Evolutionary conservation across 2,329 filamentous ascomycete species (phyloP).

Genomic region (Fusarium palustre): DNA sequence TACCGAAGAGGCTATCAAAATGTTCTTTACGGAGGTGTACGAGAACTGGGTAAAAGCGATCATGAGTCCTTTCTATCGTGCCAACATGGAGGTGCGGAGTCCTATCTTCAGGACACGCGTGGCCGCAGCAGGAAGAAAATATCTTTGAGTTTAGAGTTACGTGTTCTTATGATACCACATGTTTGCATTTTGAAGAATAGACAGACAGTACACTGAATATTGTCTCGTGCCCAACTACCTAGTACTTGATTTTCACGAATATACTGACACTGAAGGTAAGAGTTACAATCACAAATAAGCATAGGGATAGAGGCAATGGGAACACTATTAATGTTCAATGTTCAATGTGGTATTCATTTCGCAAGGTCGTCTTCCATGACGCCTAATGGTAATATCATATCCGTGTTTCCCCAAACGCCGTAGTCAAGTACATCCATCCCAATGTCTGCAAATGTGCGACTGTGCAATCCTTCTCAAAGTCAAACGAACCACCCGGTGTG

Average conservation of each 20-base stretch:
- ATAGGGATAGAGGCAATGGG: background rate
- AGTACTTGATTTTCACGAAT: too few relatives aligned
- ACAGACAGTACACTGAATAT: background rate
- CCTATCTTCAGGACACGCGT: slow-evolving; percentile 87
- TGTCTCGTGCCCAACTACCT: too few relatives aligned
- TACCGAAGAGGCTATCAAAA: slow-evolving; percentile 94
- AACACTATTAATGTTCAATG: slow-evolving; percentile 22
- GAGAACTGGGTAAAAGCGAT: slow-evolving; percentile 96
- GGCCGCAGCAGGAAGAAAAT: slow-evolving; percentile 90
- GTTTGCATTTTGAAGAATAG: slow-evolving; percentile 22
- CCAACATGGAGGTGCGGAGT: slow-evolving; percentile 87
- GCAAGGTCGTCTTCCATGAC: slow-evolving; percentile 52
- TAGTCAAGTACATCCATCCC: slow-evolving; percentile 45
- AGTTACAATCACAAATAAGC: background rate
- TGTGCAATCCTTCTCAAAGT: slow-evolving; percentile 32
- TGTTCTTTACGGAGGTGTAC: slow-evolving; percentile 95
- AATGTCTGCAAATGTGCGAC: slow-evolving; percentile 25
- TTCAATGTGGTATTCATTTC: slow-evolving; percentile 49
- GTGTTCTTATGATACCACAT: slow-evolving; percentile 44
- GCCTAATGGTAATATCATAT: slow-evolving; percentile 50
- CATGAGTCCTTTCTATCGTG: slow-evolving; percentile 95
- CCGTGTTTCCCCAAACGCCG: slow-evolving; percentile 50
- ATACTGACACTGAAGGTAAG: background rate
- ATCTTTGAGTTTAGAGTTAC: slow-evolving; percentile 67
- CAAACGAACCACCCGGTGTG: slow-evolving; percentile 26